Evolutionary conservation across 2,329 filamentous ascomycete genomes (phyloP).

Genomic region (Thielaviopsis euricoi): DNA sequence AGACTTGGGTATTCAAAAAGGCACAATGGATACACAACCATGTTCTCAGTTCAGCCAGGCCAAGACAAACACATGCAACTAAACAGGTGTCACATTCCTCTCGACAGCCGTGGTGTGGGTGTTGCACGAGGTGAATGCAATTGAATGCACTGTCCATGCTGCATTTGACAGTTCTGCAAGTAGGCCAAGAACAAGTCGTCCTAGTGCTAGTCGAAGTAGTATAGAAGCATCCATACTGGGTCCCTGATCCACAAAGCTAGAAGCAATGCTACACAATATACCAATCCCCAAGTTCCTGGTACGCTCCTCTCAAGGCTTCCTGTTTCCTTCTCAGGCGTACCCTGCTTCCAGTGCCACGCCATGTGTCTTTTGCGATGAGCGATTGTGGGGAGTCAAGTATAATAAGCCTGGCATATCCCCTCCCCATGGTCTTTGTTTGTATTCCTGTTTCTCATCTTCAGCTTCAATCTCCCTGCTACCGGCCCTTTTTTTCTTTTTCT

Average conservation of each 20-base stretch:
- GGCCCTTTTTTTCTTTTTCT: too few species aligned
- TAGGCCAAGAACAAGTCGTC: background rate
- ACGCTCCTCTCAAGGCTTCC: background rate
- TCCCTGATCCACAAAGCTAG: background rate
- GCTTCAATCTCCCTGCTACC: background rate
- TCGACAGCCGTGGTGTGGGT: background rate
- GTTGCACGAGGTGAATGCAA: too few species aligned
- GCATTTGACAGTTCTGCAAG: background rate
- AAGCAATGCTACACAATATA: background rate
- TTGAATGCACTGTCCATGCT: too few species aligned
- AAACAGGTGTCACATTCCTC: background rate
- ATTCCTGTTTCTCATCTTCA: background rate
- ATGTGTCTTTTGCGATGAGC: background rate
- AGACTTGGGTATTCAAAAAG: background rate
- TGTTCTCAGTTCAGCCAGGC: background rate
- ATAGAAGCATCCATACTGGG: background rate
- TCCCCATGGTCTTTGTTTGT: background rate
- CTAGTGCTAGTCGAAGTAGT: too few species aligned
- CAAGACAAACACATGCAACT: background rate
- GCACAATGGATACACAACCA: background rate
- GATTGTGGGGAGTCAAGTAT: background rate
- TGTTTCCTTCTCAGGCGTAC: background rate
- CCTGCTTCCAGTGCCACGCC: background rate
- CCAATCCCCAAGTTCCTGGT: background rate
- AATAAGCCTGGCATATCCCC: background rate